phyloP scores from a whole-genome alignment of 768 basidiomycete genomes.

The Lyophyllum semitale region DNA sequence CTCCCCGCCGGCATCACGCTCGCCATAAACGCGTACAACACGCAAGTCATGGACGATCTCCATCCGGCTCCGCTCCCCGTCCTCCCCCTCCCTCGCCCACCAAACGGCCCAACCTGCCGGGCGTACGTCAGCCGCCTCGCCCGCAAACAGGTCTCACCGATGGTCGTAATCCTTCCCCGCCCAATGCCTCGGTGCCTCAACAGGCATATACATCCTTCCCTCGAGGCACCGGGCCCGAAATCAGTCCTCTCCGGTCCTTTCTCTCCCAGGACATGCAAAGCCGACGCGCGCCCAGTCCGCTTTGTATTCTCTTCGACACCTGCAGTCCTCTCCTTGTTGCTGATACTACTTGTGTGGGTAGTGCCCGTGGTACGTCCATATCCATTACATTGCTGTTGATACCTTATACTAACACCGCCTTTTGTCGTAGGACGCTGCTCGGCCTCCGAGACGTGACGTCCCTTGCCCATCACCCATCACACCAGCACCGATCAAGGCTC shows the following conservation, averaged over 20 bases:
- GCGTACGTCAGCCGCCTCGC: slow-evolving; percentile 3
- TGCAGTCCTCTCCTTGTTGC: background rate
- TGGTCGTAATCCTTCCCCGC: background rate
- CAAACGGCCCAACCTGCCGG: slow-evolving; percentile 3
- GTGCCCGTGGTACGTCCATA: background rate
- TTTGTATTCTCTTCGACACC: background rate
- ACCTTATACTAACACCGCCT: background rate
- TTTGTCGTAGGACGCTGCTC: background rate
- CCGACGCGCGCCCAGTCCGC: background rate
- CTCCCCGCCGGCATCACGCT: background rate
- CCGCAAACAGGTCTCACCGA: slow-evolving; percentile 1
- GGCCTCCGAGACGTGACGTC: background rate
- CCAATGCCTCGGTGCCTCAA: slow-evolving; percentile 5
- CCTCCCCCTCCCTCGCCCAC: no score
- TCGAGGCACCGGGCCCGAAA: slow-evolving; percentile 11
- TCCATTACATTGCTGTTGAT: background rate
- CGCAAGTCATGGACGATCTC: background rate
- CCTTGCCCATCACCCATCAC: background rate
- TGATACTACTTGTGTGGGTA: background rate
- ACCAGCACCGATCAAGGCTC: background rate
- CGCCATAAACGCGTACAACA: background rate
- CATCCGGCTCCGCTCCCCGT: background rate
- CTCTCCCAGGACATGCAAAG: background rate
- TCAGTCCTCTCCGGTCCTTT: slow-evolving; percentile 1
- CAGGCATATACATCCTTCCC: slow-evolving; percentile 1